Percentiles rank a stretch among this genome's conserved stretches.
These are phyloP conservation scores for Ailanthus altissimus DNA, from an alignment of 345 rosid genomes.

Conservation along the genomic window DNA sequence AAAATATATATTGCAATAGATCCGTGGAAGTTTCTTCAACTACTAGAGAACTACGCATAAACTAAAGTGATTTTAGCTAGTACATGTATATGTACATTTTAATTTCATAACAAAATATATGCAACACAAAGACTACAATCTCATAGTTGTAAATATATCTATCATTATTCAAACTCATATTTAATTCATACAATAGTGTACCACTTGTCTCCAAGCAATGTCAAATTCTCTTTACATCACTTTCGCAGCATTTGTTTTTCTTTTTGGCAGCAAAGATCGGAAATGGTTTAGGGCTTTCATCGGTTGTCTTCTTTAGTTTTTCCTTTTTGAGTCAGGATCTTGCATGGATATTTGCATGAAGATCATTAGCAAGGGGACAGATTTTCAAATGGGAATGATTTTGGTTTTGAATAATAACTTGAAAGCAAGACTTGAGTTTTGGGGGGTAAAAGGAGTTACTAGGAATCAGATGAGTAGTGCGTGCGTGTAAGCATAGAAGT, in stretches of 20 bases:
- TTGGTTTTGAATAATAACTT: conserved; percentile 29
- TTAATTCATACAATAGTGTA: neutral
- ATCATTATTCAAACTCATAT: neutral
- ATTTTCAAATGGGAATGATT: conserved; percentile 57
- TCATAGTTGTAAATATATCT: no score
- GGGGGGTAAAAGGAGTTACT: conserved; percentile 27
- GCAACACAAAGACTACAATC: no score
- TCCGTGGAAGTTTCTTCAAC: no score
- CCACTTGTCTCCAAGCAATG: neutral
- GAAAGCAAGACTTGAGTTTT: conserved; percentile 26
- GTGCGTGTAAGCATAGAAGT: conserved; percentile 30
- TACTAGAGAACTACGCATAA: no score
- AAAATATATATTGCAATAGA: no score
- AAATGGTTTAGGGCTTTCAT: neutral
- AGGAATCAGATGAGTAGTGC: neutral
- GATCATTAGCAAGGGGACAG: conserved; percentile 42
- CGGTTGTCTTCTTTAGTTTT: neutral
- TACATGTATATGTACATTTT: no score
- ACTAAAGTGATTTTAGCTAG: no score
- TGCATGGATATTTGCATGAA: conserved; percentile 55
- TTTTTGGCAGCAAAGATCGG: neutral
- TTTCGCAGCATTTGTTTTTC: neutral
- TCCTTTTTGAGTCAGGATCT: neutral
- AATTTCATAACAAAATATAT: no score
- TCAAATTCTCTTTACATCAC: neutral